phyloP scores from a whole-genome alignment of 768 basidiomycete genomes.

The Panaeolus cyanescens region DNA sequence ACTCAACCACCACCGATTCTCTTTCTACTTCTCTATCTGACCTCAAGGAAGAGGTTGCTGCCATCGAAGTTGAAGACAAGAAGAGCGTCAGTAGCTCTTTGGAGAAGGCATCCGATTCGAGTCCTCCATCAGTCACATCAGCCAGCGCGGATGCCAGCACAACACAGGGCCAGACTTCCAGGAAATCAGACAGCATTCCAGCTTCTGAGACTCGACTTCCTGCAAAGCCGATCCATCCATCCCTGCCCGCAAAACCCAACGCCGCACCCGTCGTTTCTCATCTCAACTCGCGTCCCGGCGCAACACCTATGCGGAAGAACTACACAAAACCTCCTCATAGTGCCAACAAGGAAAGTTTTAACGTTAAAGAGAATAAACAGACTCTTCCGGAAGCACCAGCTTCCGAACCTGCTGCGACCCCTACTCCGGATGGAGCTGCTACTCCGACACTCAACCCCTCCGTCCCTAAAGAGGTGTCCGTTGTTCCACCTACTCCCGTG shows the following conservation, averaged over 20 bases:
- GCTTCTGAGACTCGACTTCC: neutral
- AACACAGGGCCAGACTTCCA: neutral
- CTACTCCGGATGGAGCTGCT: neutral
- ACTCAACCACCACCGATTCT: neutral
- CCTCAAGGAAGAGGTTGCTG: neutral
- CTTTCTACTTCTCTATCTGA: neutral
- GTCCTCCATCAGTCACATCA: neutral
- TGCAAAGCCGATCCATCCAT: constrained; percentile 38
- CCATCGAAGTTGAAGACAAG: neutral
- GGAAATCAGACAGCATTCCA: neutral
- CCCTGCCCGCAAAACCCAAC: constrained; percentile 49
- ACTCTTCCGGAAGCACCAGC: neutral
- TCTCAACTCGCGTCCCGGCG: constrained; percentile 17
- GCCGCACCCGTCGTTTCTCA: constrained; percentile 14
- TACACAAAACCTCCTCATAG: constrained; percentile 9
- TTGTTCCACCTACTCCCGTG: neutral
- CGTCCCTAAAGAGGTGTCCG: neutral
- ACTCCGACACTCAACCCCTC: constrained; percentile 1
- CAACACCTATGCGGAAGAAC: constrained; percentile 24
- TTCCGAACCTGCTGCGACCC: neutral
- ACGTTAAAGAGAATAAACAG: neutral
- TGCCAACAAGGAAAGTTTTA: constrained; percentile 15
- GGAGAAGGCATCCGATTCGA: neutral
- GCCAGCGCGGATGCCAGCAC: neutral
- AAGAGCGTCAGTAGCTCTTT: too few species aligned